phyloP scores from a whole-genome alignment of 208 protist species.

The Crithidia mellificae region DNA sequence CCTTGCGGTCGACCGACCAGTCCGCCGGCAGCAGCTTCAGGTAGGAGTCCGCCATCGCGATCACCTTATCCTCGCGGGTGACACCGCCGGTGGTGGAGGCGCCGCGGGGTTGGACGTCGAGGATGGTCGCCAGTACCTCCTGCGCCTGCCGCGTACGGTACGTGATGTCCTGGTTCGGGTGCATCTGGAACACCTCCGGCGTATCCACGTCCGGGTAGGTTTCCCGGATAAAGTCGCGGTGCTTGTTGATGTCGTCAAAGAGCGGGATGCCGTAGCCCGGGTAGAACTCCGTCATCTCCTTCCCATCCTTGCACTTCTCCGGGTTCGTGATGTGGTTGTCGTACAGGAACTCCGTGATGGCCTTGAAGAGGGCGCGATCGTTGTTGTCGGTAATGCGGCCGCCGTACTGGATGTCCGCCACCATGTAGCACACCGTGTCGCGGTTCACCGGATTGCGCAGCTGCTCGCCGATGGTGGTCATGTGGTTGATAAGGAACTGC shows the following conservation, averaged over 20 bases:
- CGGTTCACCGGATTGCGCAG: constrained; percentile 92
- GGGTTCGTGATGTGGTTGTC: constrained; percentile 88
- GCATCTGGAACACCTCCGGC: constrained; percentile 97
- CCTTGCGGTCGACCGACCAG: constrained; percentile 87
- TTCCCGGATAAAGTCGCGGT: constrained; percentile 93
- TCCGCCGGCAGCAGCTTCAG: constrained; percentile 91
- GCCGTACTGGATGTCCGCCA: constrained; percentile 99
- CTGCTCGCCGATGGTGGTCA: constrained; percentile 95
- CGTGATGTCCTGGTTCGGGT: constrained; percentile 97
- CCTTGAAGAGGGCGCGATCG: constrained; percentile 97
- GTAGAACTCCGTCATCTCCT: constrained; percentile 87
- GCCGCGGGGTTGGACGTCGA: constrained; percentile 96
- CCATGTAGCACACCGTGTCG: constrained; percentile 97
- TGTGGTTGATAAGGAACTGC: constrained; percentile 98
- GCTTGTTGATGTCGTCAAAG: constrained; percentile 93
- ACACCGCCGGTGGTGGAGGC: constrained; percentile 78
- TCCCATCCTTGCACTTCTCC: constrained; percentile 84
- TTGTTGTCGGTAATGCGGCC: constrained; percentile 99
- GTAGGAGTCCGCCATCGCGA: constrained; percentile 89
- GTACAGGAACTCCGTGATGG: constrained; percentile 96
- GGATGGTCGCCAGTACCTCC: constrained; percentile 94
- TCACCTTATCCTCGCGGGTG: constrained; percentile 93
- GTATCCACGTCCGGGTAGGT: constrained; percentile 95
- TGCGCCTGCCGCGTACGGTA: constrained; percentile 92
- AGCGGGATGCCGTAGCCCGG: constrained; percentile 85